Base-by-base conservation (phyloP, 2,329 filamentous ascomycete genomes). In the Aspergillaceae sp. region DNA sequence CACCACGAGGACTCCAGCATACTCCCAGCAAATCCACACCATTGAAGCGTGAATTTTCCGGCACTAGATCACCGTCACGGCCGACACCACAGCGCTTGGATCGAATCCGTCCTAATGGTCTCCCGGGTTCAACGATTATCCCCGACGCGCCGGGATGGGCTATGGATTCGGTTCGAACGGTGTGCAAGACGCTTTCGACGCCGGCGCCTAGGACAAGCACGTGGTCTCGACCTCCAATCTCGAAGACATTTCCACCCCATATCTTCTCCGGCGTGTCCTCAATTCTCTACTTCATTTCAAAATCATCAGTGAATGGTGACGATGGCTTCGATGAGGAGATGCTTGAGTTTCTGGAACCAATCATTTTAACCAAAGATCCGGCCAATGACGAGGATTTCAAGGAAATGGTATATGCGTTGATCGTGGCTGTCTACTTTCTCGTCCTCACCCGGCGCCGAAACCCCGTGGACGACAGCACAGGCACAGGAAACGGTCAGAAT, bases 181-280 rank as follows among this genome's bases (percentile, higher is more conserved):
- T 94, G 7, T 84, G 84, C 61, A 75, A 74, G 35, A 74, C 77
- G 27, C 73, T 87, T 7, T 73, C 74, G 1, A 78, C 81, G 0
- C 74, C 77, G 5, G 62, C 66, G 30, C 60, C 65, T 5, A 57
- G 61, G 10, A 64, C 61, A 47, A 64, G 57, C 29, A 57, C 61
- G 26, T 62, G 58, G 58, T 67, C 65, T 7, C 60, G 65, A 6
- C 64, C 63, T 26, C 59, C 64, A 6, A 62, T 69, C 3, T 69
- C 67, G 1, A 54, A 61, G 29, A 74, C 72, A 3, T 75, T 89
- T 3, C 80, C 79, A 0, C 84, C 85, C 0, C 86, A 88, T 45
- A 77, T 94, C 0, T 78, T 87, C 42, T 83, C 86, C 0, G 88
- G 86, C 1, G 75, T 89, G 43, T 83, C 71, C 28, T 75, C 71